phyloP scores from a whole-genome alignment of 768 basidiomycete genomes.

The Boletus rufocinnamomeus region DNA sequence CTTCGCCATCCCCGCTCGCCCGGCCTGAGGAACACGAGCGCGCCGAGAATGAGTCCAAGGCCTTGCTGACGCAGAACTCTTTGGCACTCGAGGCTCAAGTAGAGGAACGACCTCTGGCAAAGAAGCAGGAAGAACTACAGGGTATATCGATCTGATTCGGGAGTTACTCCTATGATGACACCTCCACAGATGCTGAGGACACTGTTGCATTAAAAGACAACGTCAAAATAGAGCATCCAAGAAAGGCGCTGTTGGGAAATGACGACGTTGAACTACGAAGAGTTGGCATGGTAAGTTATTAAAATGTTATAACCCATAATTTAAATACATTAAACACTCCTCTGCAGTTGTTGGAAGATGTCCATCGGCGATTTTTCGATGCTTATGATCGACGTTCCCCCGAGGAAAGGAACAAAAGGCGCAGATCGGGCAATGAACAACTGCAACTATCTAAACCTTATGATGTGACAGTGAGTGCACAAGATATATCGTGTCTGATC shows the following conservation, averaged over 20 bases:
- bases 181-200: conserved; percentile 14
- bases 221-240: conserved; percentile 46
- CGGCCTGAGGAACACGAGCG: conserved; percentile 44
- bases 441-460: conserved; percentile 41
- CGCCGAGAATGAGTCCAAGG: conserved; percentile 49
- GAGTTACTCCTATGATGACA: background rate
- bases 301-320: background rate
- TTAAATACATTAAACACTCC: background rate
- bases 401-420: conserved; percentile 32
- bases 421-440: conserved; percentile 28
- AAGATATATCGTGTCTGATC: background rate
- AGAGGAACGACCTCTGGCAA: conserved; percentile 83
- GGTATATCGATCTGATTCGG: conserved; percentile 39
- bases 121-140: conserved; percentile 79
- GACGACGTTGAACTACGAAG: conserved; percentile 82
- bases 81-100: conserved; percentile 81
- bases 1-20: conserved; percentile 14
- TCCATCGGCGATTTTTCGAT: conserved; percentile 76
- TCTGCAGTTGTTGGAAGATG: conserved; percentile 71
- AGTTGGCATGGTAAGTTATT: conserved; percentile 63
- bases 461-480: conserved; percentile 76
- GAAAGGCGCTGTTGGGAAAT: conserved; percentile 82
- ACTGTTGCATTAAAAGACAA: conserved; percentile 25
- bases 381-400: conserved; percentile 53
- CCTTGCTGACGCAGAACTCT: conserved; percentile 68